phyloP scores from a whole-genome alignment of 2,329 filamentous ascomycete species.

The Orbilia quercus region DNA sequence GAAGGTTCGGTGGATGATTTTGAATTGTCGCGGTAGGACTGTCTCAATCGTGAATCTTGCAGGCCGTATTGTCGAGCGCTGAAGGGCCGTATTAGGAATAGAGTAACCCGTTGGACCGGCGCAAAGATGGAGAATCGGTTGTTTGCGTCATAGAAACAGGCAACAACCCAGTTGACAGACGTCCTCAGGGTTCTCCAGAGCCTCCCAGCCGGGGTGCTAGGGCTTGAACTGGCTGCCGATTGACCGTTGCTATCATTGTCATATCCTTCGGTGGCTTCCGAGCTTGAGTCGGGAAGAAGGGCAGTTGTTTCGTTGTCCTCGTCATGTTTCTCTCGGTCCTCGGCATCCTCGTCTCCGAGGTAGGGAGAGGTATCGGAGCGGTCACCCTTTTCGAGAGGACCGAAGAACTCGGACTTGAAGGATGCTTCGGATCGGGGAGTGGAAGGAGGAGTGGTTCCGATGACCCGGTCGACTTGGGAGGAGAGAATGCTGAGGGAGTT shows the following conservation, averaged over 20 bases:
- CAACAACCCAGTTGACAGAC: slow-evolving; percentile 75
- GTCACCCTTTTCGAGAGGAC: slow-evolving; percentile 58
- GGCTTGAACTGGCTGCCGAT: slow-evolving; percentile 21
- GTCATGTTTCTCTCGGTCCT: slow-evolving; percentile 61
- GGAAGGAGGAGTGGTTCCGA: slow-evolving; percentile 69
- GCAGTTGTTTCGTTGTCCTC: slow-evolving; percentile 62
- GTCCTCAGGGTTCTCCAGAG: slow-evolving; percentile 54
- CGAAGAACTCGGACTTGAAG: slow-evolving; percentile 67
- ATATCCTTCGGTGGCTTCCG: slow-evolving; percentile 60
- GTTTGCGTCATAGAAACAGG: slow-evolving; percentile 82
- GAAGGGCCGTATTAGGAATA: slow-evolving; percentile 65
- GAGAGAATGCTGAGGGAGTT: slow-evolving; percentile 97
- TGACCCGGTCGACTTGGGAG: slow-evolving; percentile 72
- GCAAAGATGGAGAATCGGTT: slow-evolving; percentile 81
- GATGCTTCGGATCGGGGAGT: slow-evolving; percentile 63
- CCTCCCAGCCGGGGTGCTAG: slow-evolving; percentile 23
- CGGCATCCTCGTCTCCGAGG: slow-evolving; percentile 57
- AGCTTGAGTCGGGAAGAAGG: slow-evolving; percentile 59
- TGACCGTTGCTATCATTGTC: slow-evolving; percentile 56
- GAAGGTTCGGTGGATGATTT: slow-evolving; percentile 61
- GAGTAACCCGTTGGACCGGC: slow-evolving; percentile 73
- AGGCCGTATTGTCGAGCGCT: slow-evolving; percentile 56
- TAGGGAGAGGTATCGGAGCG: slow-evolving; percentile 62
- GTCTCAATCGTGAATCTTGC: slow-evolving; percentile 17
- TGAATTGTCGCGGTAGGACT: slow-evolving; percentile 37